Base-by-base conservation (phyloP, 495 filamentous ascomycete genomes). In the Rusavskia elegans region DNA sequence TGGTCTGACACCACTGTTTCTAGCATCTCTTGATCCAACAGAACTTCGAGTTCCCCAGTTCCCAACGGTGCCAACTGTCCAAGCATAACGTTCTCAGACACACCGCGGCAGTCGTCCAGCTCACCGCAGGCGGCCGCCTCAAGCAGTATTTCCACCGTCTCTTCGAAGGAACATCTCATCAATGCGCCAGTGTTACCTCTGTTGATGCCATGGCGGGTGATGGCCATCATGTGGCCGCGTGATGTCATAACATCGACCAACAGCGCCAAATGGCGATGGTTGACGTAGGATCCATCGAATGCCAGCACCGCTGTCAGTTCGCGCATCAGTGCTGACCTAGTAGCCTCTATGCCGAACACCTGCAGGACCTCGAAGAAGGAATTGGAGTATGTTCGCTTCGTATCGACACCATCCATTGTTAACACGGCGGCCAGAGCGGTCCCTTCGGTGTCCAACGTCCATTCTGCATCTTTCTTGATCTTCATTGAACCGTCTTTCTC, bases 81-180 rank as follows among this genome's bases (percentile, higher is more conserved):
- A 58, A 99, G 75, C 79, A 99, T 97, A 68, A 99, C 80, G 66
- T 99, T 99, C 71, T 99, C 92, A 1, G 90, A 96, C 23, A 99
- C 86, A 71, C 92, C 92, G 52, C 87, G 84, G 71, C 93, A 97
- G 65, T 99, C 90, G 60, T 99, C 92, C 19, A 97, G 75, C 66
- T 99, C 92, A 62, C 92, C 92, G 40, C 83, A 82, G 39, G 87
- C 86, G 39, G 92, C 92, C 37, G 92, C 92, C 54, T 99, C 92
- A 29, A 96, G 76, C 25, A 99, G 72, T 69, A 99, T 99, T 64
- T 99, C 92, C 32, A 99, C 92, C 0, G 92, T 99, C 61, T 99
- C 93, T 70, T 99, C 92, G 68, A 99, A 99, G 9, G 92, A 99
- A 73, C 92, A 99, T 63, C 92, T 82, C 92, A 99, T 99, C 60